Percentiles rank a stretch among this genome's conserved stretches.
phyloP scores from a whole-genome alignment of 2,329 filamentous ascomycete genomes.

The Colletotrichum sp. region DNA sequence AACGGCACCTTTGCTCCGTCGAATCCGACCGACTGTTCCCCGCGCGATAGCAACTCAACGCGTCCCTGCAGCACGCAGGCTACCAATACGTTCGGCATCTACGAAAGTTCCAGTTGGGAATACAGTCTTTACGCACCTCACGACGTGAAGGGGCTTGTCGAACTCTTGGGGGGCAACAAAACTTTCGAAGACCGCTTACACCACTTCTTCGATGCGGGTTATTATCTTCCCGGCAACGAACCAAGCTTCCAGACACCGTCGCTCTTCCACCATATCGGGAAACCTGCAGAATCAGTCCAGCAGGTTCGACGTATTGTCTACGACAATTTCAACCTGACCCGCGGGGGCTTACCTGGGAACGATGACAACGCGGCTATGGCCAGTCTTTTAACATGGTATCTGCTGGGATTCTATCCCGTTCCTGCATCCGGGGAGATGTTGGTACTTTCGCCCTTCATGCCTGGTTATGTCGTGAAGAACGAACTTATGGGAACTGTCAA shows the following conservation, averaged over 20 bases:
- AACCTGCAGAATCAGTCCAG: neutral
- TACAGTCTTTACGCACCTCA: neutral
- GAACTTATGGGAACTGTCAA: neutral
- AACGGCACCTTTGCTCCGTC: neutral
- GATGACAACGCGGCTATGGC: neutral
- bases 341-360: neutral
- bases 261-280: neutral
- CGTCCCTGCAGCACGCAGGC: neutral
- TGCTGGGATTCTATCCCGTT: neutral
- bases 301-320: neutral
- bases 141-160: neutral
- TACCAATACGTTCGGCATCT: neutral
- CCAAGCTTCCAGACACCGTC: neutral
- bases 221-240: neutral
- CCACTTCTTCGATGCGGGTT: neutral
- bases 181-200: neutral
- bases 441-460: neutral
- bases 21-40: neutral
- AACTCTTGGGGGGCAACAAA: neutral
- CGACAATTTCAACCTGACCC: neutral
- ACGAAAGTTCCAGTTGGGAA: constrained; percentile 5
- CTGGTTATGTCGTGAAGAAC: neutral
- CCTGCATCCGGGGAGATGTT: neutral
- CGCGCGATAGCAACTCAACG: neutral
- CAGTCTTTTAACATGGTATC: neutral